A percentile compares a stretch with the other conserved stretches of the same genome.
Conservation (phyloP, 305 asterid genomes). For the Salvia sclarea region DNA sequence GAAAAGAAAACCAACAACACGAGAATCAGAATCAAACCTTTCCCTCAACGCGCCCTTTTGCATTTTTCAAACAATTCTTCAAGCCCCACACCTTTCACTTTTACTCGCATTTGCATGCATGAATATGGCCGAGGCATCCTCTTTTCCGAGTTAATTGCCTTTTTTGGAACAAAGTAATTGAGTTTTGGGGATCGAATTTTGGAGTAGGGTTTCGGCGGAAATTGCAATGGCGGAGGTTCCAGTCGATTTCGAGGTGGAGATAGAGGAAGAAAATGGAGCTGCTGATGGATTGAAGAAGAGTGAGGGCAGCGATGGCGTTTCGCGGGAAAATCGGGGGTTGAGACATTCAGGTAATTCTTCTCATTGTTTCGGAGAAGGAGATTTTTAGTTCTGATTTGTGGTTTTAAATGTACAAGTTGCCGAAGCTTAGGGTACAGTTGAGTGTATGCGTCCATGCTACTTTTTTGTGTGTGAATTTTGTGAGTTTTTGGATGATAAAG, state of each 20-base stretch:
- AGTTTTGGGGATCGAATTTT: not conserved
- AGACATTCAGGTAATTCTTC: slow-evolving; percentile 38
- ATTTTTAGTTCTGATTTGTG: not conserved
- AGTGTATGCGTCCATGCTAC: not conserved
- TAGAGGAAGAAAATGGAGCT: slow-evolving; percentile 40
- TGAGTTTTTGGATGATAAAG: not conserved
- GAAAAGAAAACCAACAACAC: not conserved
- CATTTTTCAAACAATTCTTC: slow-evolving; percentile 20
- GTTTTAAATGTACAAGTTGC: slow-evolving; percentile 28
- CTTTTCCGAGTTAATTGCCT: slow-evolving; percentile 16
- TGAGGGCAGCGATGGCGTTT: slow-evolving; percentile 20
- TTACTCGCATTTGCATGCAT: slow-evolving; percentile 39
- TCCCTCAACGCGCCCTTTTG: slow-evolving; percentile 7
- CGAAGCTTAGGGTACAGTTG: slow-evolving; percentile 30
- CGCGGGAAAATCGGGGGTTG: slow-evolving; percentile 28
- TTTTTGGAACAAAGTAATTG: not conserved
- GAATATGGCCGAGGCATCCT: slow-evolving; percentile 32
- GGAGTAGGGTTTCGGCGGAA: not conserved
- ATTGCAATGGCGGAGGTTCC: slow-evolving; percentile 43
- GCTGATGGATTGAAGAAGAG: no score
- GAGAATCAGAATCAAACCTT: slow-evolving; percentile 32
- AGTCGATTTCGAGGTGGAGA: slow-evolving; percentile 43
- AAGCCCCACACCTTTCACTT: not conserved
- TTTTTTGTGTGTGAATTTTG: not conserved
- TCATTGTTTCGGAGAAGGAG: slow-evolving; percentile 1